Evolutionary conservation across 768 basidiomycete genomes (phyloP).

Genomic region (Baorangia bicolor): DNA sequence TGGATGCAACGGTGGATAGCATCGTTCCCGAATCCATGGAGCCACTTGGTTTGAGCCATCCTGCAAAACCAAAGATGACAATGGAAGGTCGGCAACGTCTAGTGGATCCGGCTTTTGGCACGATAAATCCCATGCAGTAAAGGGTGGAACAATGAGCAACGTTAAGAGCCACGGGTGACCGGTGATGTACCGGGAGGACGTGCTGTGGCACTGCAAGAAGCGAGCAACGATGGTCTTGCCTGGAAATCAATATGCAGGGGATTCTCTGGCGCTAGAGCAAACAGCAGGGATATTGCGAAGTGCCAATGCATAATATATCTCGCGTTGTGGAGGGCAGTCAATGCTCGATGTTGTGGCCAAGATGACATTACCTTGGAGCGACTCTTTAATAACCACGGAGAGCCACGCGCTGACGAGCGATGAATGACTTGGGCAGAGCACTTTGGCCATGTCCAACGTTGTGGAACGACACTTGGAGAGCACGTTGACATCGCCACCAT

Average conservation of each 20-base stretch:
- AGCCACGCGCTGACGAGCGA: background rate
- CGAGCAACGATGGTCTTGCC: background rate
- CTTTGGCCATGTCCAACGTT: background rate
- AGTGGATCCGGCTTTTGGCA: background rate
- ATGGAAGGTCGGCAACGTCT: slow-evolving; percentile 6
- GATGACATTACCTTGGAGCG: background rate
- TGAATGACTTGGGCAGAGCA: too few relatives aligned
- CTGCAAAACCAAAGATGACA: slow-evolving; percentile 10
- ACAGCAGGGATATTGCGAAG: background rate
- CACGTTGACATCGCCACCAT: background rate
- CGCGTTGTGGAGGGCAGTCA: background rate
- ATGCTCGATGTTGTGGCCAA: background rate
- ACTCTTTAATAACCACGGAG: background rate
- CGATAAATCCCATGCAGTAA: background rate
- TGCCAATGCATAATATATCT: background rate
- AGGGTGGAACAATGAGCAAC: background rate
- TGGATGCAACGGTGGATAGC: background rate
- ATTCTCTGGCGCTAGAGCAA: slow-evolving; percentile 6
- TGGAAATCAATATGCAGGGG: too few relatives aligned
- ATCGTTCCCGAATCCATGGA: background rate
- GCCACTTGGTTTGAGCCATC: slow-evolving; percentile 14
- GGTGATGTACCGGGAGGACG: background rate
- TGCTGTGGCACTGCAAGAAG: slow-evolving; percentile 1
- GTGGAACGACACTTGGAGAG: background rate
- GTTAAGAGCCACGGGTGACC: slow-evolving; percentile 16